Conservation (phyloP, 202 grass and related monocot genomes). For the Hordeum pubiflorum region DNA sequence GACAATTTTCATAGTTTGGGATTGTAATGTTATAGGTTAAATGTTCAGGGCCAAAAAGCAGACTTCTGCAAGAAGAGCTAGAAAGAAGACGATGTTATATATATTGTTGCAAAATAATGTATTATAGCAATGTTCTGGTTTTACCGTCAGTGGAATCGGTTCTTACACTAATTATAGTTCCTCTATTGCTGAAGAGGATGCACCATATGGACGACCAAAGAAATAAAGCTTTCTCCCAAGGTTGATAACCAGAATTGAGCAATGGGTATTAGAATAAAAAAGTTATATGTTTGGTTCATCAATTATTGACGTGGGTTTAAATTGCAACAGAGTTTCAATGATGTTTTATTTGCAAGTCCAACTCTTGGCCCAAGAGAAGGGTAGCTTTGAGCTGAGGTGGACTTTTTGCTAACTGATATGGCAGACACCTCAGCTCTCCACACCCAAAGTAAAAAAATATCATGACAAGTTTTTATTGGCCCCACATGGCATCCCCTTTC, state of each 20-base stretch:
- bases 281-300: not conserved
- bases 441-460: too few relatives aligned
- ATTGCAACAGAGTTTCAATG: not conserved
- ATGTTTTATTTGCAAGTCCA: not conserved
- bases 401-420: not conserved
- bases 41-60: not conserved
- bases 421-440: not conserved
- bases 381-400: not conserved
- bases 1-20: not conserved
- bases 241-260: not conserved
- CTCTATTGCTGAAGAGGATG: not conserved
- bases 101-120: not conserved
- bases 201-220: not conserved
- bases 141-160: not conserved
- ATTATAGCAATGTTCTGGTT: not conserved
- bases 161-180: not conserved
- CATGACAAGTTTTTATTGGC: too few relatives aligned
- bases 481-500: too few relatives aligned
- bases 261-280: not conserved
- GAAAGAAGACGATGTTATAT: not conserved
- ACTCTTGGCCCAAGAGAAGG: not conserved
- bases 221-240: not conserved
- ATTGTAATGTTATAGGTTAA: not conserved
- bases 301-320: not conserved
- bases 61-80: not conserved